Percentiles rank a stretch among this genome's conserved stretches.
Conservation (phyloP, 768 basidiomycete species). For the Steccherinum ochraceum region DNA sequence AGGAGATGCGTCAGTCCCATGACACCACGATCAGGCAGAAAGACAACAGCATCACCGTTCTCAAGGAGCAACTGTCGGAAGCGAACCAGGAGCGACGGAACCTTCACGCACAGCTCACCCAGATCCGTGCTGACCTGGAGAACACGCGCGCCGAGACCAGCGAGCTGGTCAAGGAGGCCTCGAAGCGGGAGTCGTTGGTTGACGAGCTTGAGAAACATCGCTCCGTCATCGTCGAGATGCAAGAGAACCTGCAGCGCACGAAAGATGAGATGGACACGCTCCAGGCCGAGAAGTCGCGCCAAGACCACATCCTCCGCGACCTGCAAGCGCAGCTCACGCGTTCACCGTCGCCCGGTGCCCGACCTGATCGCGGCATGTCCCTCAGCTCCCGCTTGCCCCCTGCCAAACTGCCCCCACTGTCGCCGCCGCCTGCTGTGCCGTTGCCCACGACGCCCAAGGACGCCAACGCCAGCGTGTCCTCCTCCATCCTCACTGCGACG, state of each 20-base stretch:
- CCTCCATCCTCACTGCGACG: slow-evolving; percentile 42
- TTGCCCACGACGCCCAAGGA: slow-evolving; percentile 76
- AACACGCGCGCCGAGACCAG: slow-evolving; percentile 52
- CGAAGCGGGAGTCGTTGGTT: slow-evolving; percentile 67
- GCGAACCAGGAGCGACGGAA: slow-evolving; percentile 34
- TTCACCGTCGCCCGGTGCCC: slow-evolving; percentile 46
- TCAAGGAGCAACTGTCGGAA: slow-evolving; percentile 45
- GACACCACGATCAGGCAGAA: slow-evolving; percentile 47
- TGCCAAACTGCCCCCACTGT: slow-evolving; percentile 79
- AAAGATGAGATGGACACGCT: slow-evolving; percentile 80
- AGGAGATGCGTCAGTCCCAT: slow-evolving; percentile 24
- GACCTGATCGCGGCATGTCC: slow-evolving; percentile 33
- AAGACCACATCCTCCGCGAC: slow-evolving; percentile 68
- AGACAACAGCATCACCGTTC: slow-evolving; percentile 32
- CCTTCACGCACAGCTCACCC: slow-evolving; percentile 35
- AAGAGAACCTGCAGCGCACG: slow-evolving; percentile 68
- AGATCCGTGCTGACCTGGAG: slow-evolving; percentile 54
- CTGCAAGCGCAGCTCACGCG: slow-evolving; percentile 68
- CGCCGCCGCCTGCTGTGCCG: slow-evolving; percentile 82
- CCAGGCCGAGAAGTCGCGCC: slow-evolving; percentile 63
- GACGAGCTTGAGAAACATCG: slow-evolving; percentile 76
- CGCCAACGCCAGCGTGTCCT: slow-evolving; percentile 51
- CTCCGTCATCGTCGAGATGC: slow-evolving; percentile 67
- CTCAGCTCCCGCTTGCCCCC: slow-evolving; percentile 48
- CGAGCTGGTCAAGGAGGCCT: slow-evolving; percentile 62